Conservation (phyloP, 495 filamentous ascomycete species). For the Durotheca rogersii region DNA sequence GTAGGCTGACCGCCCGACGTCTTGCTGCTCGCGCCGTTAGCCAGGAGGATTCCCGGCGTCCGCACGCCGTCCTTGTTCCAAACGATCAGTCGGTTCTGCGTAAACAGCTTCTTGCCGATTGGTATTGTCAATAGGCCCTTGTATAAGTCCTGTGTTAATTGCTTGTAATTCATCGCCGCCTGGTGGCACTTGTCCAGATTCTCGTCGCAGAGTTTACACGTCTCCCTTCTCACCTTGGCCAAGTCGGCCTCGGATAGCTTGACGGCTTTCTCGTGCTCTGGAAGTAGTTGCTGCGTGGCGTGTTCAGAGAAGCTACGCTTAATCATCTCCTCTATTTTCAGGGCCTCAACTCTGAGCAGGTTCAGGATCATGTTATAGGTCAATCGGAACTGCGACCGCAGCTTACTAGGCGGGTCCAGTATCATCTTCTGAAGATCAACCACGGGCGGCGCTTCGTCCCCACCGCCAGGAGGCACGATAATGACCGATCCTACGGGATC, state of each 20-base stretch:
- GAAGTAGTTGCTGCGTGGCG: slow-evolving; percentile 92
- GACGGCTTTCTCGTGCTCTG: slow-evolving; percentile 91
- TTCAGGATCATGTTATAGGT: slow-evolving; percentile 99
- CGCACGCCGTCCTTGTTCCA: slow-evolving; percentile 69
- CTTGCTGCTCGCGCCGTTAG: slow-evolving; percentile 62
- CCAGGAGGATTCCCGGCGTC: slow-evolving; percentile 75
- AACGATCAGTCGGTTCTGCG: slow-evolving; percentile 70
- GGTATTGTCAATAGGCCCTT: slow-evolving; percentile 68
- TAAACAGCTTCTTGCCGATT: slow-evolving; percentile 76
- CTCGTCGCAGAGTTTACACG: slow-evolving; percentile 78
- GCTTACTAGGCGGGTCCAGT: slow-evolving; percentile 89
- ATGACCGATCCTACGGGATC: slow-evolving; percentile 93
- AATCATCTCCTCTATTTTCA: slow-evolving; percentile 99
- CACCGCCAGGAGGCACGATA: slow-evolving; percentile 74
- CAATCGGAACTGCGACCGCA: slow-evolving; percentile 91
- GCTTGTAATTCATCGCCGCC: slow-evolving; percentile 73
- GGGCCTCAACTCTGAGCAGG: slow-evolving; percentile 87
- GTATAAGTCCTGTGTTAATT: slow-evolving; percentile 72
- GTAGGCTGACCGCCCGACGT: slow-evolving; percentile 60
- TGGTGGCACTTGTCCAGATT: slow-evolving; percentile 78
- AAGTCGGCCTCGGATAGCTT: slow-evolving; percentile 91
- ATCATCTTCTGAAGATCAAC: slow-evolving; percentile 87
- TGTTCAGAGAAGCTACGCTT: slow-evolving; percentile 99
- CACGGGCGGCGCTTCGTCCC: slow-evolving; percentile 85
- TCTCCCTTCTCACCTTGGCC: slow-evolving; percentile 81